Evolutionary conservation across 495 filamentous ascomycete species (phyloP).

Genomic region (Trichoderma orchidacearum): DNA sequence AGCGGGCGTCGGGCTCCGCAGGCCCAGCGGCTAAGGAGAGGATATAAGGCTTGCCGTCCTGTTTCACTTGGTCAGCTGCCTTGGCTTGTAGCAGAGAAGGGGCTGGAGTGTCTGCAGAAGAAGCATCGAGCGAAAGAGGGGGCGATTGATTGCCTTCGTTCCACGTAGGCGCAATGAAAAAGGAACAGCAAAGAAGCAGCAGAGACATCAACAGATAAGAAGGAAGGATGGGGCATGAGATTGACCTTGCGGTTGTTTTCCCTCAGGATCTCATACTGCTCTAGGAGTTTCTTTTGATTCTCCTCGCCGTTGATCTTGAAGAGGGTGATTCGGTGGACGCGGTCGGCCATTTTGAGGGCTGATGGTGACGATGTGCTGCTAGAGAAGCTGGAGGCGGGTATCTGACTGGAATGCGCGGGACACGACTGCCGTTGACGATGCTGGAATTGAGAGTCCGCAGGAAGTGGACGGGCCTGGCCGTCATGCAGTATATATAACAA

Average conservation of each 20-base stretch:
- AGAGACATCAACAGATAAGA: neutral
- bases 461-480: too few relatives aligned
- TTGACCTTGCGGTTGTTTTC: constrained; percentile 12
- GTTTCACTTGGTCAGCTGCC: neutral
- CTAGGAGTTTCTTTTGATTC: constrained; percentile 16
- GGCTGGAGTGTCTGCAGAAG: neutral
- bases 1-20: constrained; percentile 37
- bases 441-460: too few relatives aligned
- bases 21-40: constrained; percentile 27
- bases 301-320: constrained; percentile 21
- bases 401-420: neutral
- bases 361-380: neutral
- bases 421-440: too few relatives aligned
- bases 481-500: too few relatives aligned
- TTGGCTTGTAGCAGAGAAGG: neutral
- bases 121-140: neutral
- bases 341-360: constrained; percentile 2
- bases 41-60: constrained; percentile 61
- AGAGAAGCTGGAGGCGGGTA: neutral
- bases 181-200: too few relatives aligned
- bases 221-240: neutral
- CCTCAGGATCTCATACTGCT: constrained; percentile 14
- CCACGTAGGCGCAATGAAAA: too few relatives aligned
- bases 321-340: constrained; percentile 19
- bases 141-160: neutral